These are phyloP conservation scores for Aspergillus egyptiacus DNA, from an alignment of 495 filamentous ascomycete species.

Conservation along the genomic window DNA sequence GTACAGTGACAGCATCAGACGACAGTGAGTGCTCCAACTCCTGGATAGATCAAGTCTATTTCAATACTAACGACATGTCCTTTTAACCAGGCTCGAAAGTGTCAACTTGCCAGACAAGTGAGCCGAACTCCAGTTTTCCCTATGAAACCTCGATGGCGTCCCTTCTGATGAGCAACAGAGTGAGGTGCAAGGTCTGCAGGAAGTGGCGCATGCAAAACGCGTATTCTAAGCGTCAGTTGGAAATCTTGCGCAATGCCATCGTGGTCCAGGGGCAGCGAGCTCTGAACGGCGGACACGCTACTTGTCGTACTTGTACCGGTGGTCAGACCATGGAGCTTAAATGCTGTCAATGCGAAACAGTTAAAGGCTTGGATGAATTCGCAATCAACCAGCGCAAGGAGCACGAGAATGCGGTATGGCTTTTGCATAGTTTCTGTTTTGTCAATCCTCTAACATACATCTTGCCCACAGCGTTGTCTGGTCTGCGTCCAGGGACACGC, in stretches of 20 bases:
- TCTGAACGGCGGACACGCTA: constrained; percentile 8
- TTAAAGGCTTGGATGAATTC: constrained; percentile 47
- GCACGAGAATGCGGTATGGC: constrained; percentile 44
- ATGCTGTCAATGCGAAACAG: constrained; percentile 41
- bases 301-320: constrained; percentile 23
- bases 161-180: constrained; percentile 23
- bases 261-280: constrained; percentile 10
- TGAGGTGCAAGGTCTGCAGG: constrained; percentile 45
- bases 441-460: constrained; percentile 14
- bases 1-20: constrained; percentile 22
- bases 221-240: constrained; percentile 45
- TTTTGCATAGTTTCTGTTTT: neutral
- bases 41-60: neutral
- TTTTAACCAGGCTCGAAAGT: constrained; percentile 19
- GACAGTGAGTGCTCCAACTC: constrained; percentile 18
- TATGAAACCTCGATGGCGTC: neutral
- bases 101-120: constrained; percentile 27
- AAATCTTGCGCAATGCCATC: constrained; percentile 30
- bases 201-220: constrained; percentile 29
- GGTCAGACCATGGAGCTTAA: constrained; percentile 29
- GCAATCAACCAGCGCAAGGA: constrained; percentile 50
- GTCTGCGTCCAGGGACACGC: constrained; percentile 42
- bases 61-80: neutral
- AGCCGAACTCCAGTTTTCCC: neutral
- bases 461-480: constrained; percentile 45